Evolutionary conservation across 1,139 yeast genomes (phyloP), one percentile per base, ranked within the genome.

Genomic region (Arxiozyma telluris): DNA sequence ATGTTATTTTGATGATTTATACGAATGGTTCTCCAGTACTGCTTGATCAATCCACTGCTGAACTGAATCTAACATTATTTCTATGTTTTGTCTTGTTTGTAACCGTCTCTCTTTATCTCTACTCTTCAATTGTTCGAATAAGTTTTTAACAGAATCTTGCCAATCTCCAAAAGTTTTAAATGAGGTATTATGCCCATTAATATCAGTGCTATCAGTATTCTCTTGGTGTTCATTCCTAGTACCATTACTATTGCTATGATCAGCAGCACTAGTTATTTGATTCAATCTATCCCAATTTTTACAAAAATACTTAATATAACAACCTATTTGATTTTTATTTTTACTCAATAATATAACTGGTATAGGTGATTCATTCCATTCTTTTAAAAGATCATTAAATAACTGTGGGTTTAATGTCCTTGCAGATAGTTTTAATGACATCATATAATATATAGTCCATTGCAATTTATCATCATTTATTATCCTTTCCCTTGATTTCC

Each of bases 391-490:
- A 17, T 45, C 27, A 12, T 57, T 47, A 48, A 63, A 64, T 5
- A 53, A 49, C 9, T 53, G 57, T 8, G 58, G 47, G 27, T 59
- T 57, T 21, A 58, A 52, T 20, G 45, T 47, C 43, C 62, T 54
- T 1, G 64, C 55, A n/a, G 60, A 53, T 1, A 61, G 25, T 52
- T 59, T 61, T 27, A 64, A 49, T 4, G 59, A 54, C 18, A 60
- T 58, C 57, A 62, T 57, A 45, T 65, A 65, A 49, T 57, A 62
- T 41, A 60, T 54, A 44, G 54, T 53, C 63, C 63, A 59, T 18
- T 62, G 59, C 22, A 55, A 53, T 39, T 51, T 53, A 50, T 58
- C 55, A 12, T 51, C 49, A 8, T 50, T 25, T 44, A 59, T 53
- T 30, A 61, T 50, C 27, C 45, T 41, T 11, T 38, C 45, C n/a